Percentiles rank a stretch among this genome's conserved stretches.
Evolutionary conservation across 768 basidiomycete species (phyloP).

Genomic region (Serendipita sp.): DNA sequence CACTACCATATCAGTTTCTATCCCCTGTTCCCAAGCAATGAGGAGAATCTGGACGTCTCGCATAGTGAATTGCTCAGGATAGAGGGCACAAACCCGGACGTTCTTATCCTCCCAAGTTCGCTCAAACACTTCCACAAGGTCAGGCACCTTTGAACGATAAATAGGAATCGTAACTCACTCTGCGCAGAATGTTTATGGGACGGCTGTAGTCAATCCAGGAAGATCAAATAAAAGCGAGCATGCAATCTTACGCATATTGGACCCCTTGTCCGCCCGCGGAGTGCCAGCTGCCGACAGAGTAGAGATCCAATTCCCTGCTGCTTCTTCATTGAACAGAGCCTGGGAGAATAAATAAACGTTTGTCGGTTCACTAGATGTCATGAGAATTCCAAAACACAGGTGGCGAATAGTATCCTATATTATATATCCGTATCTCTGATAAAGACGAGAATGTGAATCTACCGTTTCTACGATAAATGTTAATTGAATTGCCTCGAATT

Average conservation of each 20-base stretch:
- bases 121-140: conserved; percentile 88
- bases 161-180: not conserved
- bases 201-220: conserved; percentile 75
- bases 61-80: conserved; percentile 43
- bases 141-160: conserved; percentile 10
- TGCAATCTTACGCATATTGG: not conserved
- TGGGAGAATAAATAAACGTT: no score
- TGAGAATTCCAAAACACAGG: no score
- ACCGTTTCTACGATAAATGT: no score
- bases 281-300: not conserved
- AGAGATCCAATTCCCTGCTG: no score
- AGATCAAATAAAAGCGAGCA: conserved; percentile 18
- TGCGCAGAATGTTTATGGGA: conserved; percentile 56
- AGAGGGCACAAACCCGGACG: conserved; percentile 51
- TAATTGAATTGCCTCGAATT: no score
- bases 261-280: not conserved
- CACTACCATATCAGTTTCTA: conserved; percentile 53
- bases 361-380: no score
- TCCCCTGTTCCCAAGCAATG: conserved; percentile 72
- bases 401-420: no score
- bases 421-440: no score
- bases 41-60: conserved; percentile 73
- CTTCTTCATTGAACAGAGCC: no score
- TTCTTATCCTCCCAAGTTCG: conserved; percentile 75
- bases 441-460: no score